phyloP scores from a whole-genome alignment of 106 monocot species.

The Allium fistulosum region DNA sequence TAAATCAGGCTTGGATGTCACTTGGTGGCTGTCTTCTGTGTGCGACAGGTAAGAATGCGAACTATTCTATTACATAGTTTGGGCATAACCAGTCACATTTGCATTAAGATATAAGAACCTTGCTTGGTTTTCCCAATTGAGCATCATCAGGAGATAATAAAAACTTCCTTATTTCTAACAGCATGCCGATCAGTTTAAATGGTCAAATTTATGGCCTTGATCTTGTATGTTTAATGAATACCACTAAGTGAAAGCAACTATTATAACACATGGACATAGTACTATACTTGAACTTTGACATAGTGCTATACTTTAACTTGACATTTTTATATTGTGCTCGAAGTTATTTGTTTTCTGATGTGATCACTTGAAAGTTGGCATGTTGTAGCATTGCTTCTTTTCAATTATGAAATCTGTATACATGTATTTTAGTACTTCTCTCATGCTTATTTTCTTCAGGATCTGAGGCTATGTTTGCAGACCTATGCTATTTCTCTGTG shows the following conservation, averaged over 20 bases:
- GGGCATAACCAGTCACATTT: background rate
- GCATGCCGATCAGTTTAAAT: background rate
- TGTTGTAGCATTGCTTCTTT: background rate
- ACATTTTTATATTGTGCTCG: too few relatives aligned
- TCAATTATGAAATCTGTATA: background rate
- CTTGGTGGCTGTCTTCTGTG: slow-evolving; percentile 96
- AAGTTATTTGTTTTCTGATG: too few relatives aligned
- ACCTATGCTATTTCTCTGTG: slow-evolving; percentile 97
- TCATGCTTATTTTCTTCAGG: slow-evolving; percentile 32
- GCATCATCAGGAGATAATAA: background rate
- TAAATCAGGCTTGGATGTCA: slow-evolving; percentile 75
- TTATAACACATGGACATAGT: background rate
- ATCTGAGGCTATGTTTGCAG: slow-evolving; percentile 99
- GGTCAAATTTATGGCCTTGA: background rate
- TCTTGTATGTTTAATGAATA: slow-evolving; percentile 3
- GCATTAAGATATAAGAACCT: background rate
- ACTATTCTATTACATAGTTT: background rate
- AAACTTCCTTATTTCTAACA: background rate
- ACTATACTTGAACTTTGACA: too few relatives aligned
- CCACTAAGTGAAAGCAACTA: background rate
- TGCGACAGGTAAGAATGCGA: slow-evolving; percentile 58
- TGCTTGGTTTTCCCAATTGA: background rate
- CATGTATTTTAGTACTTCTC: background rate
- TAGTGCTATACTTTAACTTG: too few relatives aligned
- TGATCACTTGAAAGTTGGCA: too few relatives aligned